A percentile compares a stretch with the other conserved stretches of the same genome.
Evolutionary conservation across 345 rosid species (phyloP).

Genomic region (Jatropha curcas): DNA sequence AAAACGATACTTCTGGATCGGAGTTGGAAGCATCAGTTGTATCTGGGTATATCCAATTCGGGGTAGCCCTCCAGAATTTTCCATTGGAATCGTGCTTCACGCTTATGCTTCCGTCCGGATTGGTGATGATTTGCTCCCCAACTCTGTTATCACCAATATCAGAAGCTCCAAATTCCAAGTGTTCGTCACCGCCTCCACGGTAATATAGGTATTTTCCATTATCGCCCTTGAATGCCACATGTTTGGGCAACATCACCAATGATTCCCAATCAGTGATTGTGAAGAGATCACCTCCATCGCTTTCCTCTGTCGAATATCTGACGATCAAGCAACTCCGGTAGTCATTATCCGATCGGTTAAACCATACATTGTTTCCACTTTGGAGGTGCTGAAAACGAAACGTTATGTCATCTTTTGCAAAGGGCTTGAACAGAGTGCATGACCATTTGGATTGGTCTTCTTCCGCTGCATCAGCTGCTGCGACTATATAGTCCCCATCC

Average conservation of each 20-base stretch:
- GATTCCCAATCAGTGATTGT: conserved; percentile 1
- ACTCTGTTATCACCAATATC: background rate
- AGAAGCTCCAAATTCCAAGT: background rate
- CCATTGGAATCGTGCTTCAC: background rate
- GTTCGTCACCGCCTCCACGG: background rate
- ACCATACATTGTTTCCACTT: background rate
- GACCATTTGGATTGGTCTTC: conserved; percentile 16
- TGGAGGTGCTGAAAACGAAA: background rate
- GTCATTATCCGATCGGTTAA: background rate
- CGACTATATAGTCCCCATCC: background rate
- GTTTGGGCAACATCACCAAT: background rate
- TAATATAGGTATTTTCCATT: background rate
- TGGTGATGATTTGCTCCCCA: background rate
- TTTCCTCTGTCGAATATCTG: background rate
- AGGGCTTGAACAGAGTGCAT: conserved; percentile 20
- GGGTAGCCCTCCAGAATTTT: background rate
- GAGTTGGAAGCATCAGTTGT: background rate
- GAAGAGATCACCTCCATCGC: background rate
- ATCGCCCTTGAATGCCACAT: conserved; percentile 6
- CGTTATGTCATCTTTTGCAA: background rate
- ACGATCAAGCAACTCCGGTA: background rate
- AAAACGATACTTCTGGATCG: background rate
- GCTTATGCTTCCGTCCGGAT: background rate
- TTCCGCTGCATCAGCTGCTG: conserved; percentile 9
- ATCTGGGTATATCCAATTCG: background rate